A percentile compares a stretch with the other conserved stretches of the same genome.
Conservation (phyloP, 2,329 filamentous ascomycete species). For the Claviceps spartinae region DNA sequence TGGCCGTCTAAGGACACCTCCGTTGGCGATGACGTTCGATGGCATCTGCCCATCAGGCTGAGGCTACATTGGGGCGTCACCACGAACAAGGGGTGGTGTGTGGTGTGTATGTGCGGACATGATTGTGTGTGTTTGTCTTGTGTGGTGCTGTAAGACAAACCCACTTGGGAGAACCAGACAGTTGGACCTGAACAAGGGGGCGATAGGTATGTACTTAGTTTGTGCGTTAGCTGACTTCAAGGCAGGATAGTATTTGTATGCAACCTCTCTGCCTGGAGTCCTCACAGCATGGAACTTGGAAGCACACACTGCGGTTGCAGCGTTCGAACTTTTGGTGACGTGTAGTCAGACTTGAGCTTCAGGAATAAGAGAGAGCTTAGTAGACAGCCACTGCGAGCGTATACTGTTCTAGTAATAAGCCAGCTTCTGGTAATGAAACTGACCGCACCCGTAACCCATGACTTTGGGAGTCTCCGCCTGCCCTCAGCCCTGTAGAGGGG, state of each 20-base stretch:
- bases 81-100: conserved; percentile 1
- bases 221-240: not conserved
- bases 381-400: not conserved
- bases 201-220: not conserved
- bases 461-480: not conserved
- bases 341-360: not conserved
- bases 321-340: not conserved
- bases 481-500: not conserved
- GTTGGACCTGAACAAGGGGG: not conserved
- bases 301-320: not conserved
- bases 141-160: not conserved
- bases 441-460: not conserved
- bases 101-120: not conserved
- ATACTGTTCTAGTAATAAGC: not conserved
- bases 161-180: not conserved
- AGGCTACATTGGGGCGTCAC: not conserved
- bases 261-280: not conserved
- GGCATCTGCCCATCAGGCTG: not conserved
- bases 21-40: not conserved
- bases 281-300: not conserved
- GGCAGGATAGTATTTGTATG: not conserved
- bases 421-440: not conserved
- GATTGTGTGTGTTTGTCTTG: not conserved
- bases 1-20: not conserved
- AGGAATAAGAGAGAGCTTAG: not conserved